phyloP scores from a whole-genome alignment of 1,284 basidiomycete species.

The Austroboletus niveus region DNA sequence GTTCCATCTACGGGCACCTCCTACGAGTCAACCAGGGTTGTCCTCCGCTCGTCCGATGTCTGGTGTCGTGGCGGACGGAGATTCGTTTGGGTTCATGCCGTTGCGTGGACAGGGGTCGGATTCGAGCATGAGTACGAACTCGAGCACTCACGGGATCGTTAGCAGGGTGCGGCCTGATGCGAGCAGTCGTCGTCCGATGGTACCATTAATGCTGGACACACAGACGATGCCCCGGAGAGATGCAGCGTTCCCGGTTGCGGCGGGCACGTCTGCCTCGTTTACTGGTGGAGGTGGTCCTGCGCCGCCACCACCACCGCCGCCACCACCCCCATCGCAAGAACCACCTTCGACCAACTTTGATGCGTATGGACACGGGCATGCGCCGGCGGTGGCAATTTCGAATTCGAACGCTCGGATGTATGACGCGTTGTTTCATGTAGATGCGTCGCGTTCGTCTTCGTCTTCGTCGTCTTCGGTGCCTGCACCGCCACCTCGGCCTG shows the following conservation, averaged over 20 bases:
- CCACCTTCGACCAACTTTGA: slow-evolving; percentile 7
- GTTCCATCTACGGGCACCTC: slow-evolving; percentile 8
- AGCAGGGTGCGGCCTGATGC: slow-evolving; percentile 5
- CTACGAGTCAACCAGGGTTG: slow-evolving; percentile 5
- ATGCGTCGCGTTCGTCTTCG: slow-evolving; percentile 17
- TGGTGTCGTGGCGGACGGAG: background rate
- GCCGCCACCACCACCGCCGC: background rate
- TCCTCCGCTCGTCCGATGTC: slow-evolving; percentile 2
- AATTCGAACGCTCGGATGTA: background rate
- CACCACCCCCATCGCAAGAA: background rate
- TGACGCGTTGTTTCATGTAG: slow-evolving; percentile 2
- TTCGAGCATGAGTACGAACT: slow-evolving; percentile 13
- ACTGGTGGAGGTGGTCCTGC: background rate
- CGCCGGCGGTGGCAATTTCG: slow-evolving; percentile 10
- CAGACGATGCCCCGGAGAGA: slow-evolving; percentile 11
- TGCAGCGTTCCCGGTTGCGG: slow-evolving; percentile 7
- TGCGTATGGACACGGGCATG: background rate
- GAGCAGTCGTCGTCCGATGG: slow-evolving; percentile 10
- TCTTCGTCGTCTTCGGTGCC: slow-evolving; percentile 8
- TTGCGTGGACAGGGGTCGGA: slow-evolving; percentile 17
- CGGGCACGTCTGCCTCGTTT: slow-evolving; percentile 14
- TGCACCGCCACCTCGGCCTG: slow-evolving; percentile 5
- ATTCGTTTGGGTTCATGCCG: slow-evolving; percentile 14
- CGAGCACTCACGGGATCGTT: slow-evolving; percentile 7
- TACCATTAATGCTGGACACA: slow-evolving; percentile 7